phyloP scores from a whole-genome alignment of 352 stramenopile species.

The Phytophthora hybrid region DNA sequence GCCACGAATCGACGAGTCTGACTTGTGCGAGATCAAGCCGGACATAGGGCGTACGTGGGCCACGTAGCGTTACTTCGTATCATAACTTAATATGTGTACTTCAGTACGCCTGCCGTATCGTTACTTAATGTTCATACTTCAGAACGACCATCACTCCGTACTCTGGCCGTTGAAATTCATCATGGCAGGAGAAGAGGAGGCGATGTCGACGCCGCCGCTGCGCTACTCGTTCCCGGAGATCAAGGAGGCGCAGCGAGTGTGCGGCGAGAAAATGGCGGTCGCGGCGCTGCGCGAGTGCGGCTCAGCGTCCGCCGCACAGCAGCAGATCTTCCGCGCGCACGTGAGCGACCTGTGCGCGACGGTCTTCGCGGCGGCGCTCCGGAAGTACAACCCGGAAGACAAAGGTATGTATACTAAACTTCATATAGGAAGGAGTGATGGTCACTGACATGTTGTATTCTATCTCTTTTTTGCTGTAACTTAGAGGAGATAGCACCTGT shows the following conservation, averaged over 20 bases:
- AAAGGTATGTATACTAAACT: constrained; percentile 45
- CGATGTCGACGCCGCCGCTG: constrained; percentile 4
- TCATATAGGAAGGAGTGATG: neutral
- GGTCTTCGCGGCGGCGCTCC: constrained; percentile 68
- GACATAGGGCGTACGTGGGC: too few species aligned
- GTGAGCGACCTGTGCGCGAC: constrained; percentile 80
- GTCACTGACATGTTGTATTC: neutral
- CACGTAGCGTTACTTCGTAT: too few species aligned
- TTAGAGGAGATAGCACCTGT: constrained; percentile 70
- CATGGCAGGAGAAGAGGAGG: constrained; percentile 31
- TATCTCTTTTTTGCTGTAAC: too few species aligned
- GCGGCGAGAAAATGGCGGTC: constrained; percentile 60
- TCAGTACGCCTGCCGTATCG: too few species aligned
- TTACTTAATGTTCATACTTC: too few species aligned
- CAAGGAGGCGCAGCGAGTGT: constrained; percentile 77
- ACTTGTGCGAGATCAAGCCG: too few species aligned
- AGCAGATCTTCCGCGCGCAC: constrained; percentile 81
- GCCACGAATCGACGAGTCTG: too few species aligned
- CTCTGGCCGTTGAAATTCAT: too few species aligned
- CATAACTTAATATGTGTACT: too few species aligned
- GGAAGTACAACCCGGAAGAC: constrained; percentile 75
- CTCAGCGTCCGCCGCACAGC: constrained; percentile 60
- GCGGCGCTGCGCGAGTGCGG: constrained; percentile 62
- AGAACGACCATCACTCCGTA: too few species aligned
- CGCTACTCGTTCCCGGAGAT: constrained; percentile 84